These are phyloP conservation scores for Cladophialophora immunda DNA, from an alignment of 2,329 filamentous ascomycete species.

Conservation along the genomic window DNA sequence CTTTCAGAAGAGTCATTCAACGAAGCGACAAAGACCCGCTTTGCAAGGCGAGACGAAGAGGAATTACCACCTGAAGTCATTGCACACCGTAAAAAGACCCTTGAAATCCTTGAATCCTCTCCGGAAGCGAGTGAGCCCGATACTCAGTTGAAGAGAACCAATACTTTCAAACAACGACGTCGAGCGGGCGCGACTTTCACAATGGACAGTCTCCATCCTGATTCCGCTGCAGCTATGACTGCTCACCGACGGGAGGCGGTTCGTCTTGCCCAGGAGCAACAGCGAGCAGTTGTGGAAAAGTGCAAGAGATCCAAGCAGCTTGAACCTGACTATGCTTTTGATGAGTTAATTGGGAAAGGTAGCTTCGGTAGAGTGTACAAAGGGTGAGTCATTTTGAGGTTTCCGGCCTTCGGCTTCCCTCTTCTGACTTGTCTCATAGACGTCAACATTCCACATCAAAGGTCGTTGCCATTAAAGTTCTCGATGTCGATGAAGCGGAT, in stretches of 20 bases:
- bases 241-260: slow-evolving; percentile 59
- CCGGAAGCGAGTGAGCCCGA: slow-evolving; percentile 23
- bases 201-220: slow-evolving; percentile 37
- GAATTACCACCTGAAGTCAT: slow-evolving; percentile 15
- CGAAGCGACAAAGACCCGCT: not conserved
- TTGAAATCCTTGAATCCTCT: slow-evolving; percentile 28
- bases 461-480: slow-evolving; percentile 61
- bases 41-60: slow-evolving; percentile 6
- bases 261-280: slow-evolving; percentile 56
- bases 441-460: slow-evolving; percentile 50
- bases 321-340: slow-evolving; percentile 57
- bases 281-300: slow-evolving; percentile 55
- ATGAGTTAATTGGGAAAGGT: slow-evolving; percentile 61
- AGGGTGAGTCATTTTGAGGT: slow-evolving; percentile 45
- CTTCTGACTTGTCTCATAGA: slow-evolving; percentile 28
- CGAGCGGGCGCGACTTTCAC: slow-evolving; percentile 48
- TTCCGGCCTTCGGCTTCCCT: not conserved
- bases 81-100: slow-evolving; percentile 23
- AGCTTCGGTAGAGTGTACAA: slow-evolving; percentile 62
- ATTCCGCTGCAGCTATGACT: slow-evolving; percentile 50
- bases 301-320: slow-evolving; percentile 56
- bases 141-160: not conserved
- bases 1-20: slow-evolving; percentile 3
- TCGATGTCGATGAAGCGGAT: slow-evolving; percentile 60
- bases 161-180: slow-evolving; percentile 36